A percentile compares a stretch with the other conserved stretches of the same genome.
Conservation (phyloP, 2,329 filamentous ascomycete genomes). For the Pseudocercospora pini-densiflorae region DNA sequence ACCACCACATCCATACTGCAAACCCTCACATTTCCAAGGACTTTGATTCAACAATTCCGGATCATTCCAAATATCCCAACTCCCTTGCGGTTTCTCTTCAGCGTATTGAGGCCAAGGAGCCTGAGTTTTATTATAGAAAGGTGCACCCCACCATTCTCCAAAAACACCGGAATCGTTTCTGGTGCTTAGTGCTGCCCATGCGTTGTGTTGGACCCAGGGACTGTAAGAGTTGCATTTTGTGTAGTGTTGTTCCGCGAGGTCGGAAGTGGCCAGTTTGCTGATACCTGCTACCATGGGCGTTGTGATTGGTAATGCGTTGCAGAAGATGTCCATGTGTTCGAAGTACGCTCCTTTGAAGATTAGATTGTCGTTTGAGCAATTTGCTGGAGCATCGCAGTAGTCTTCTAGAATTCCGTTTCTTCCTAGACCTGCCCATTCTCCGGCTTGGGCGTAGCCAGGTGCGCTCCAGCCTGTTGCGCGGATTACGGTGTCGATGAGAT, state of each 20-base stretch:
- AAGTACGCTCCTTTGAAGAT: constrained; percentile 98
- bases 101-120: constrained; percentile 25
- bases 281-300: constrained; percentile 52
- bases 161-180: constrained; percentile 63
- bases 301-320: constrained; percentile 61
- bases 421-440: constrained; percentile 63
- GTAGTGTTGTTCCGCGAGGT: constrained; percentile 54
- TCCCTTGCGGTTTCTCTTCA: constrained; percentile 46
- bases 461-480: constrained; percentile 73
- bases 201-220: constrained; percentile 80
- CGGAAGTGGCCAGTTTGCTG: constrained; percentile 45
- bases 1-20: constrained; percentile 10
- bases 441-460: constrained; percentile 8
- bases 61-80: constrained; percentile 55
- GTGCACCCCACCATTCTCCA: constrained; percentile 81
- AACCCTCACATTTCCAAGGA: constrained; percentile 30
- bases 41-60: constrained; percentile 29
- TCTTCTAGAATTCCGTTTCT: constrained; percentile 71
- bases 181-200: constrained; percentile 71
- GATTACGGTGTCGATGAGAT: constrained; percentile 75
- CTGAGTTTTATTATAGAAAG: constrained; percentile 30
- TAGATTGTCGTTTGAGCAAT: constrained; percentile 82
- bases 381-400: constrained; percentile 73
- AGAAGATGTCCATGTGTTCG: constrained; percentile 84
- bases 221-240: constrained; percentile 68